Conservation (phyloP, 2,329 filamentous ascomycete species). For the Cyclaneusma minus region DNA sequence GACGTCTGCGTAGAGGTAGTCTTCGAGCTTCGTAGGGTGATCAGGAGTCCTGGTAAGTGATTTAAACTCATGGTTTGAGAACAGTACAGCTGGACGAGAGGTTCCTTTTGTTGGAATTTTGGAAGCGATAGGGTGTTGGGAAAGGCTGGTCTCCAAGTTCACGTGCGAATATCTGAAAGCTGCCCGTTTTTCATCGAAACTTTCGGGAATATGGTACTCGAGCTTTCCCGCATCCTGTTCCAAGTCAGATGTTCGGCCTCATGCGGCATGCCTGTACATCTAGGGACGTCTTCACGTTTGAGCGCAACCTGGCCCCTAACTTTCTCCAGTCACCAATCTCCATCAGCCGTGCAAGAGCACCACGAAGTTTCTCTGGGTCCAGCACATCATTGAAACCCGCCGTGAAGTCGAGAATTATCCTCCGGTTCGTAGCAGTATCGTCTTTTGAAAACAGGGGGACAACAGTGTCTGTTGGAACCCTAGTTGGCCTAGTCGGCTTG, state of each 20-base stretch:
- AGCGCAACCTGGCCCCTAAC: conserved; percentile 26
- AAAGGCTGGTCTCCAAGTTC: conserved; percentile 20
- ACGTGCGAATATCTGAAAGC: conserved; percentile 25
- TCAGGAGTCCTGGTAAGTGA: conserved; percentile 9
- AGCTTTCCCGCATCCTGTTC: conserved; percentile 15
- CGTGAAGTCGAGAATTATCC: conserved; percentile 5
- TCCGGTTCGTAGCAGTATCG: conserved; percentile 5
- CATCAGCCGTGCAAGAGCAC: conserved; percentile 22
- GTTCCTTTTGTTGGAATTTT: conserved; percentile 21
- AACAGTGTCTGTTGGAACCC: conserved; percentile 6
- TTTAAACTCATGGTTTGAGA: conserved; percentile 1
- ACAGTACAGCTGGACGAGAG: conserved; percentile 7
- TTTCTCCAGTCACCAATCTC: conserved; percentile 27
- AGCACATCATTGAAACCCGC: conserved; percentile 27
- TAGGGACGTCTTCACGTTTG: conserved; percentile 18
- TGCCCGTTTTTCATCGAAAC: conserved; percentile 22
- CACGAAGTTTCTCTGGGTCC: conserved; percentile 22
- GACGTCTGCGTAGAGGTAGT: conserved; percentile 25
- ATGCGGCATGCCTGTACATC: conserved; percentile 1
- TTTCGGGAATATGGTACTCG: conserved; percentile 25
- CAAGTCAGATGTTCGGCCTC: not conserved
- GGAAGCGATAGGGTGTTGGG: conserved; percentile 24
- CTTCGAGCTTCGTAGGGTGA: conserved; percentile 19
- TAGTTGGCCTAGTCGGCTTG: not conserved
- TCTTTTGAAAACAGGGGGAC: conserved; percentile 7